Evolutionary conservation across 768 basidiomycete genomes (phyloP).

Genomic region (Tricholoma saponaceum): DNA sequence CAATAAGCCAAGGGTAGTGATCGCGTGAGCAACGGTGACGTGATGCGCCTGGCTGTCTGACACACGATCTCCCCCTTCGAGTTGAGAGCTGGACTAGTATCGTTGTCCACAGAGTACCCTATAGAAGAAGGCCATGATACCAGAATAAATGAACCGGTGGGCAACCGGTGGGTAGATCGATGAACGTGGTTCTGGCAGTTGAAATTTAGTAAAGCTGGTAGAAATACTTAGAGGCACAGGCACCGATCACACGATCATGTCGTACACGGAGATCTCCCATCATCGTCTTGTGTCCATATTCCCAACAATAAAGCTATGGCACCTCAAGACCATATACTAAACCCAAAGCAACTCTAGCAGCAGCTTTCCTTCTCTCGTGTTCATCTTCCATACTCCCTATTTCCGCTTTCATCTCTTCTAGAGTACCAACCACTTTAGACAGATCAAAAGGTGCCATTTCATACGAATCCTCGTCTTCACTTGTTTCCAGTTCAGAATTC

Average conservation of each 20-base stretch:
- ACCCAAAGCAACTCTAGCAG: slow-evolving; percentile 69
- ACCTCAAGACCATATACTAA: slow-evolving; percentile 65
- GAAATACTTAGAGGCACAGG: no score
- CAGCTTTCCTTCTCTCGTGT: slow-evolving; percentile 59
- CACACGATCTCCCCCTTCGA: background rate
- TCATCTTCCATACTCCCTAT: slow-evolving; percentile 64
- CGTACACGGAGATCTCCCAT: background rate
- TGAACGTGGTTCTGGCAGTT: no score
- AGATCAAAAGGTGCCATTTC: slow-evolving; percentile 57
- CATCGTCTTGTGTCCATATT: background rate
- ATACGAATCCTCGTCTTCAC: slow-evolving; percentile 13
- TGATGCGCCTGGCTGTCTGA: background rate
- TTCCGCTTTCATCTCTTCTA: slow-evolving; percentile 72
- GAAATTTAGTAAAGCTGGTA: no score
- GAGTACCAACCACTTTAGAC: slow-evolving; percentile 49
- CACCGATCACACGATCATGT: no score
- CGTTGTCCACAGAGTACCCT: background rate
- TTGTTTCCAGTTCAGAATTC: slow-evolving; percentile 3
- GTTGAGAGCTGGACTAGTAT: background rate
- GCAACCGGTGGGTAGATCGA: no score
- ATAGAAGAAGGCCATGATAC: background rate
- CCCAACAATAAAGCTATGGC: background rate
- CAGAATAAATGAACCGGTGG: background rate
- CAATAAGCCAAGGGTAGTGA: no score
- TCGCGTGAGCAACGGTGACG: background rate